These are phyloP conservation scores for Flaveria brownii DNA, from an alignment of 129 eudicot species.

Conservation along the genomic window DNA sequence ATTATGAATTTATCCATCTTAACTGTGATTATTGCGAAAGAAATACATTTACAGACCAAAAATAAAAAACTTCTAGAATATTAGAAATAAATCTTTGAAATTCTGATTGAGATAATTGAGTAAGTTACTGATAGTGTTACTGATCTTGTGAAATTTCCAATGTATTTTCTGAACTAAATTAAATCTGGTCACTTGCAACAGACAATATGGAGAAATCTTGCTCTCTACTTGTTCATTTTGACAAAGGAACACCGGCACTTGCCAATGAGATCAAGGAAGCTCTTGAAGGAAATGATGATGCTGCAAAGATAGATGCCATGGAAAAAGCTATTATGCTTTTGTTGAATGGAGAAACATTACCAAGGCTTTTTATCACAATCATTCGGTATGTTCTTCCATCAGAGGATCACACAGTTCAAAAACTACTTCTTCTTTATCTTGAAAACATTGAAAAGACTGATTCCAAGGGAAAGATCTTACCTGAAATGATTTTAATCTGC, in stretches of 20 bases:
- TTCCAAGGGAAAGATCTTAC: slow-evolving; percentile 61
- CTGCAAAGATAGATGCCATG: slow-evolving; percentile 76
- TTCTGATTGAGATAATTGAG: background rate
- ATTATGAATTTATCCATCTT: background rate
- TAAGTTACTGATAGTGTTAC: background rate
- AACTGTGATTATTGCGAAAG: slow-evolving; percentile 12
- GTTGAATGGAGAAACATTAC: slow-evolving; percentile 72
- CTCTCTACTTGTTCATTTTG: slow-evolving; percentile 74
- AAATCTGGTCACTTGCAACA: slow-evolving; percentile 25
- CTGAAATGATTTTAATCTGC: slow-evolving; percentile 93
- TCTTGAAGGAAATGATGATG: slow-evolving; percentile 68
- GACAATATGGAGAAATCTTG: slow-evolving; percentile 81
- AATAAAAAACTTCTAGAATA: background rate
- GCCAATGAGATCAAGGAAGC: slow-evolving; percentile 92
- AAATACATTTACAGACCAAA: background rate
- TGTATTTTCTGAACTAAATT: slow-evolving; percentile 20
- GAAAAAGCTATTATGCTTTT: slow-evolving; percentile 79
- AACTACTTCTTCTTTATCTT: slow-evolving; percentile 63
- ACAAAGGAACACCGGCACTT: slow-evolving; percentile 86
- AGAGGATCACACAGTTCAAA: slow-evolving; percentile 83
- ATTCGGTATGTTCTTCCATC: slow-evolving; percentile 89
- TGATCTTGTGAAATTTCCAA: background rate
- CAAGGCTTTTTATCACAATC: slow-evolving; percentile 26
- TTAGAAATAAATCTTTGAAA: slow-evolving; percentile 1
- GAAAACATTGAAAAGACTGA: slow-evolving; percentile 88